A percentile compares a stretch with the other conserved stretches of the same genome.
Evolutionary conservation across 2,329 filamentous ascomycete genomes (phyloP).

Genomic region (Teratosphaeria destructans): DNA sequence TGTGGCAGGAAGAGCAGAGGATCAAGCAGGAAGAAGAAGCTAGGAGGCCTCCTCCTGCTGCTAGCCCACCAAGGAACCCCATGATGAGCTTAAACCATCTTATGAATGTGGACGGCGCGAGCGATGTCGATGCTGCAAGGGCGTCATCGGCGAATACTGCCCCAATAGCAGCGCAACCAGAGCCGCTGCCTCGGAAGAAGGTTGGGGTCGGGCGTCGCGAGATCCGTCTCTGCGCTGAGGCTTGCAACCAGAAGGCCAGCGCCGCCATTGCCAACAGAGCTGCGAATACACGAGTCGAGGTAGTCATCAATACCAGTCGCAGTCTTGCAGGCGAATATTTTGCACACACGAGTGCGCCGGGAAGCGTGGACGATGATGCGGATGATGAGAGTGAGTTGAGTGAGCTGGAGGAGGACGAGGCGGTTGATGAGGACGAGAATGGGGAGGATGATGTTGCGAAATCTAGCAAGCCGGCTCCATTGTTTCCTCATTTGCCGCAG

Average conservation of each 20-base stretch:
- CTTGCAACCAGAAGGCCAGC: slow-evolving; percentile 34
- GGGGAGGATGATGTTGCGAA: background rate
- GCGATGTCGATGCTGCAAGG: slow-evolving; percentile 6
- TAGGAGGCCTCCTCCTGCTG: slow-evolving; percentile 6
- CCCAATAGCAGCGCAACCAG: background rate
- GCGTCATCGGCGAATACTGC: slow-evolving; percentile 4
- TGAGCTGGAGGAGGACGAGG: slow-evolving; percentile 36
- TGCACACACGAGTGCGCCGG: slow-evolving; percentile 42
- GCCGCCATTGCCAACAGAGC: slow-evolving; percentile 1
- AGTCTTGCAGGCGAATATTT: slow-evolving; percentile 22
- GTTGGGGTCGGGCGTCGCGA: slow-evolving; percentile 52
- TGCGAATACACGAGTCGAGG: slow-evolving; percentile 12
- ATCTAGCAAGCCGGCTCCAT: background rate
- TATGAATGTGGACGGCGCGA: slow-evolving; percentile 25
- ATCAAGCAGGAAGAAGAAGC: slow-evolving; percentile 19
- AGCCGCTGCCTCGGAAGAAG: slow-evolving; percentile 19
- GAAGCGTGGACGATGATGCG: slow-evolving; percentile 44
- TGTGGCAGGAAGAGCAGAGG: slow-evolving; percentile 37
- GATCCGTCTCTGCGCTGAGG: slow-evolving; percentile 49
- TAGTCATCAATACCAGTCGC: slow-evolving; percentile 18
- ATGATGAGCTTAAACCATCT: slow-evolving; percentile 25
- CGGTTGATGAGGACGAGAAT: slow-evolving; percentile 7
- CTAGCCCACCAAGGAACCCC: slow-evolving; percentile 17
- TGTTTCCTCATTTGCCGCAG: background rate
- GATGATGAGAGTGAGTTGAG: slow-evolving; percentile 47